Base-by-base conservation (phyloP, 495 filamentous ascomycete genomes). In the Talaromyces wortmannii region DNA sequence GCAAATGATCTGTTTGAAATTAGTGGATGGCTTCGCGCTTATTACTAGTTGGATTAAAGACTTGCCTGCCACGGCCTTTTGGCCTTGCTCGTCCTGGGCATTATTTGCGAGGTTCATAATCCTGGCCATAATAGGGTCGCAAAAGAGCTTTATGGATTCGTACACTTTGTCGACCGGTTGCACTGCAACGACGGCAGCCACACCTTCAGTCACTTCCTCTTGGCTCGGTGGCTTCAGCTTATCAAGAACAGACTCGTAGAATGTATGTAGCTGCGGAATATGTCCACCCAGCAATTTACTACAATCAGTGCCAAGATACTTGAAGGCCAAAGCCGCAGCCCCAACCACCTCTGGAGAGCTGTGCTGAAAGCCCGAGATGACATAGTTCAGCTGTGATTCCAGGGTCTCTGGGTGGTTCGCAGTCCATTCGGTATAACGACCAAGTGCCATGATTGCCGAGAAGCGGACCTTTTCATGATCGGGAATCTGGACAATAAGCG, bases 371-470 rank as follows among this genome's bases (percentile, higher is more conserved):
- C 89, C 91, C 6, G 85, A 85, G 49, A 95, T 90, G 60, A 99
- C 92, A 68, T 94, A 99, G 59, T 91, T 87, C 56, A 99, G 85
- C 63, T 99, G 94, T 2, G 90, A 75, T 64, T 95, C 85, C 12
- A 99, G 77, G 48, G 90, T 94, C 46, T 96, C 89, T 8, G 92
- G 90, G 62, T 99, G 94, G 44, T 90, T 82, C 13, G 95, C 82
- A 1, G 94, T 99, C 94, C 94, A 99, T 65, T 96, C 94, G 0
- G 95, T 97, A 66, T 99, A 99, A 45, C 94, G 81, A 31, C 90
- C 95, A 31, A 99, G 80, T 11, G 91, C 90, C 89, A 99, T 96
- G 63, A 97, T 94, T 10, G 92, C 90, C 52, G 95, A 92, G 72
- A 97, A 99, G 30, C 91, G 87, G 2, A 97, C 78, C 73, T 97